Evolutionary conservation across 306 rosid genomes (phyloP).

Genomic region (Urtica urens): DNA sequence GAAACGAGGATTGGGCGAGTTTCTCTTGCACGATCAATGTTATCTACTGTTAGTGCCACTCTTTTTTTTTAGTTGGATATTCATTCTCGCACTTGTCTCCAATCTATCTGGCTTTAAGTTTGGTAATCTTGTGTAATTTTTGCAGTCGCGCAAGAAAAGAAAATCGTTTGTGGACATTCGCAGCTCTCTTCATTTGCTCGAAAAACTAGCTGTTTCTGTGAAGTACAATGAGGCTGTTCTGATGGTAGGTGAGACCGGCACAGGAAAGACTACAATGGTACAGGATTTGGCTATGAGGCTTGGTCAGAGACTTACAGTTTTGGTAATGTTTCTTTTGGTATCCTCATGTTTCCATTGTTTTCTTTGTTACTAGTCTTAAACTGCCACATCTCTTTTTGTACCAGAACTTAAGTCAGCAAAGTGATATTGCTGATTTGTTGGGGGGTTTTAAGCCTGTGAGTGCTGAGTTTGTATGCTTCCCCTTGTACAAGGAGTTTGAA

Average conservation of each 20-base stretch:
- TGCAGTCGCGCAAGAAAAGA: slow-evolving; percentile 33
- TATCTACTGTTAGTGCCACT: slow-evolving; percentile 46
- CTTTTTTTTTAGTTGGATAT: neutral
- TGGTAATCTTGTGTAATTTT: slow-evolving; percentile 14
- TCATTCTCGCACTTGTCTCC: neutral
- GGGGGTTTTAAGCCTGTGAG: slow-evolving; percentile 89
- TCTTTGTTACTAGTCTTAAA: slow-evolving; percentile 1
- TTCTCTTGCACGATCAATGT: slow-evolving; percentile 25
- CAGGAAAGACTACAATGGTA: slow-evolving; percentile 92
- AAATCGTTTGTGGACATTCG: slow-evolving; percentile 66
- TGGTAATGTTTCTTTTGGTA: slow-evolving; percentile 40
- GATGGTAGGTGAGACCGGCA: slow-evolving; percentile 98
- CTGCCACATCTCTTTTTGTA: slow-evolving; percentile 11
- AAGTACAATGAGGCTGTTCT: slow-evolving; percentile 85
- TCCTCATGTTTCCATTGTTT: neutral
- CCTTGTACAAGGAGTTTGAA: slow-evolving; percentile 53
- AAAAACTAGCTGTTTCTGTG: slow-evolving; percentile 74
- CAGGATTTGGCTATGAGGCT: slow-evolving; percentile 83
- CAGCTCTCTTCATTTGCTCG: slow-evolving; percentile 63
- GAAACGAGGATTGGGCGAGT: slow-evolving; percentile 68
- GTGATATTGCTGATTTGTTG: slow-evolving; percentile 73
- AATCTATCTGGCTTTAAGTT: slow-evolving; percentile 9
- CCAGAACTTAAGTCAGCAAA: slow-evolving; percentile 95
- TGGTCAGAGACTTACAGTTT: slow-evolving; percentile 74
- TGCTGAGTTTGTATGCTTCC: slow-evolving; percentile 37